Percentiles rank a stretch among this genome's conserved stretches.
phyloP scores from a whole-genome alignment of 2,329 filamentous ascomycete species.

The Aspergillus hortae region DNA sequence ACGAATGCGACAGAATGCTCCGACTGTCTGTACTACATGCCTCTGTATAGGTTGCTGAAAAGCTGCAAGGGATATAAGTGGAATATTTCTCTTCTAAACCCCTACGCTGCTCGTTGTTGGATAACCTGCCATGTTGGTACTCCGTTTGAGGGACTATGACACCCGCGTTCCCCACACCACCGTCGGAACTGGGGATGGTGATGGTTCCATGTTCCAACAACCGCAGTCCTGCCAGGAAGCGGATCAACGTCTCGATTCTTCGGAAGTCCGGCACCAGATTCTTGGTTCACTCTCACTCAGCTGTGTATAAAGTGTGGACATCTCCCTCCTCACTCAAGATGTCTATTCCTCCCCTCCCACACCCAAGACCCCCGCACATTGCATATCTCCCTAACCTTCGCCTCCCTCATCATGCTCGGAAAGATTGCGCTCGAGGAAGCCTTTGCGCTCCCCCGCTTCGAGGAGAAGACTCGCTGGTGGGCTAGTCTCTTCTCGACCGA shows the following conservation, averaged over 20 bases:
- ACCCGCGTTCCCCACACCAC: slow-evolving; percentile 2
- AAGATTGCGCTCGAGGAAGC: slow-evolving; percentile 63
- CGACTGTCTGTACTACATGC: no score
- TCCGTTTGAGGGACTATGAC: neutral
- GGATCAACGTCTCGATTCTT: neutral
- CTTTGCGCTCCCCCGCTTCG: slow-evolving; percentile 57
- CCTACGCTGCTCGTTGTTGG: no score
- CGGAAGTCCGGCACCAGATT: slow-evolving; percentile 4
- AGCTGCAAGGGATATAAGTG: no score
- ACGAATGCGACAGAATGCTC: no score
- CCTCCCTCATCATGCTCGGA: slow-evolving; percentile 47
- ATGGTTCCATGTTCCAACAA: neutral
- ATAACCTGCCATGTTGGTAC: no score
- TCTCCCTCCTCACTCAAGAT: neutral
- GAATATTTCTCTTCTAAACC: no score
- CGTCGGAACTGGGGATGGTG: neutral
- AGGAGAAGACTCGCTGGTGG: slow-evolving; percentile 60
- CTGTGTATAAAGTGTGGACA: no score
- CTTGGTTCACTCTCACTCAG: neutral
- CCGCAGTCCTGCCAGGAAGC: neutral
- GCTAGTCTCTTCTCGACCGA: slow-evolving; percentile 58
- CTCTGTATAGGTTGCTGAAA: no score
- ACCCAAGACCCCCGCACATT: slow-evolving; percentile 1
- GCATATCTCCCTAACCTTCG: neutral
- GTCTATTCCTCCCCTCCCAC: neutral